Conservation (phyloP, 2,329 filamentous ascomycete genomes). For the Cytospora chrysosperma region DNA sequence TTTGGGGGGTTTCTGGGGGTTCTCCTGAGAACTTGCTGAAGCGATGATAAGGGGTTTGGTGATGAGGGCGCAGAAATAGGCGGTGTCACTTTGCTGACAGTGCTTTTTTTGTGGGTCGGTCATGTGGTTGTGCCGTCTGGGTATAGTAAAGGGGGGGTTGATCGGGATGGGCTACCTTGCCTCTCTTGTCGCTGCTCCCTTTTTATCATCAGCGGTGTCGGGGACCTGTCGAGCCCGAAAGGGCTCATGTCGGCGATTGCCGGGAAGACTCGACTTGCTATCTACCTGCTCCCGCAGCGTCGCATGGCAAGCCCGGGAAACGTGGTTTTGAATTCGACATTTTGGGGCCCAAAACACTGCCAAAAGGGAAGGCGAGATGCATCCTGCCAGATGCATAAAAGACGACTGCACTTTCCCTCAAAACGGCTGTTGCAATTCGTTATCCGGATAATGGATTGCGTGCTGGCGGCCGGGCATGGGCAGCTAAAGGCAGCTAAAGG, state of each 20-base stretch:
- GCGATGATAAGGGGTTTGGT: conserved; percentile 3
- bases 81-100: background rate
- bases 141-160: background rate
- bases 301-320: background rate
- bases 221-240: conserved; percentile 12
- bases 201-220: conserved; percentile 23
- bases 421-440: background rate
- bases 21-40: conserved; percentile 11
- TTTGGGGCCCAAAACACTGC: background rate
- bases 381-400: background rate
- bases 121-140: background rate
- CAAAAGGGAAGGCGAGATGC: conserved; percentile 11
- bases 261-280: conserved; percentile 8
- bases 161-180: background rate
- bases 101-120: background rate
- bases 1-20: conserved; percentile 1
- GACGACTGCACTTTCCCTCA: background rate
- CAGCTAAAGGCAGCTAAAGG: too few species aligned
- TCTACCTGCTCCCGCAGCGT: background rate
- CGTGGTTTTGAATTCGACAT: background rate
- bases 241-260: conserved; percentile 23
- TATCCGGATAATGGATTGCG: background rate
- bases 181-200: conserved; percentile 2
- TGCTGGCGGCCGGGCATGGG: conserved; percentile 3
- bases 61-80: conserved; percentile 1